Evolutionary conservation across 31 red algal genomes (phyloP).

Genomic region (Endocladia muricata): DNA sequence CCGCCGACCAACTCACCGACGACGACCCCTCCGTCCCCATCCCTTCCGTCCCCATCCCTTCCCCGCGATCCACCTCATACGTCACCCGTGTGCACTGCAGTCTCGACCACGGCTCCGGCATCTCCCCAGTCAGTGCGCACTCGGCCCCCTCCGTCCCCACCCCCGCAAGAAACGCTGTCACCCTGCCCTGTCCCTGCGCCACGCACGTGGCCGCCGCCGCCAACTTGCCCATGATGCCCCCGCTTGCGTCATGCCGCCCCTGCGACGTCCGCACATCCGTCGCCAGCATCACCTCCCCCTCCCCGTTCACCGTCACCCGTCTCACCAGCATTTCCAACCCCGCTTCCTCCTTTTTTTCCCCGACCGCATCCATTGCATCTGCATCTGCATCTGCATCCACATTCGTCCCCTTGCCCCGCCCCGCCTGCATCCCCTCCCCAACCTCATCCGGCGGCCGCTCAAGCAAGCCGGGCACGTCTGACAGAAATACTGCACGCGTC

Average conservation of each 20-base stretch:
- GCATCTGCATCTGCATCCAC: too few relatives aligned
- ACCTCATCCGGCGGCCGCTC: neutral
- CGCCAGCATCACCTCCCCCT: neutral
- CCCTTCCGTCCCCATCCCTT: neutral
- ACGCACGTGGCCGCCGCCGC: conserved; percentile 22
- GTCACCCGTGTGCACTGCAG: conserved; percentile 14
- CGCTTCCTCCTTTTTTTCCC: too few relatives aligned
- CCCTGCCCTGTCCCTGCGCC: neutral
- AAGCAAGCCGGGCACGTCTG: neutral
- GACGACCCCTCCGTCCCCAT: neutral
- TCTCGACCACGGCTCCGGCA: conserved; percentile 2
- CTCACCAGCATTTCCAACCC: too few relatives aligned
- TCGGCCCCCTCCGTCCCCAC: conserved; percentile 3
- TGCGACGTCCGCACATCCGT: neutral
- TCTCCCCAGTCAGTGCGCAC: neutral
- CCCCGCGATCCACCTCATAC: conserved; percentile 3
- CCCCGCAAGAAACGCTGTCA: conserved; percentile 25
- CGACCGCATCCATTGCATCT: neutral
- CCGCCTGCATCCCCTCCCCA: neutral
- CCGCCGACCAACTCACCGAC: neutral
- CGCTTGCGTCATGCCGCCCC: conserved; percentile 31
- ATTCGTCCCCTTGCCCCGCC: neutral
- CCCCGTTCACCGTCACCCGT: neutral
- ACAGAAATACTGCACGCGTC: neutral
- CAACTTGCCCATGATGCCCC: conserved; percentile 37